A percentile compares a stretch with the other conserved stretches of the same genome.
Conservation (phyloP, 2,329 filamentous ascomycete genomes). For the Neonectria neomacrospora region DNA sequence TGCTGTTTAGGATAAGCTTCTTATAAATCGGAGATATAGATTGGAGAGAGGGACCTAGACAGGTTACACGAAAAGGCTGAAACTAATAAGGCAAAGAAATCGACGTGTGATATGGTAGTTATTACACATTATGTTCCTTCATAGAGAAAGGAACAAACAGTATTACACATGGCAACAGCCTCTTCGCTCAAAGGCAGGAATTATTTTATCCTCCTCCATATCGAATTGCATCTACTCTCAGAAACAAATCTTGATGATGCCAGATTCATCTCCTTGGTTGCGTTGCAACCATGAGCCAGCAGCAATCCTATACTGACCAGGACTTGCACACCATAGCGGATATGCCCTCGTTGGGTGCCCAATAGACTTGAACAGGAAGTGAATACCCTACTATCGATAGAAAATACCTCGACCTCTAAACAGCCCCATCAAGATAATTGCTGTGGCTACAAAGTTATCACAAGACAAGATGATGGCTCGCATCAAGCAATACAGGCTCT, state of each 20-base stretch:
- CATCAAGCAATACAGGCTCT: not conserved
- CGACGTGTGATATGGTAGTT: too few relatives aligned
- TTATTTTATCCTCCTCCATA: too few relatives aligned
- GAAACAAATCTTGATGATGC: not conserved
- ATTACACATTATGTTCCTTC: not conserved
- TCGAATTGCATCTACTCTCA: not conserved
- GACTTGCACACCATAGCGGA: not conserved
- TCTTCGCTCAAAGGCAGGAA: too few relatives aligned
- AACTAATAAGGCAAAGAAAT: too few relatives aligned
- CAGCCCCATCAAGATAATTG: not conserved
- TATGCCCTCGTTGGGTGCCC: not conserved
- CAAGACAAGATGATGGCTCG: not conserved
- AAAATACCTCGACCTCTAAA: not conserved
- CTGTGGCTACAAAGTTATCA: not conserved
- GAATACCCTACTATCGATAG: not conserved
- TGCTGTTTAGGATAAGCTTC: too few relatives aligned
- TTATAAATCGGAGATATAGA: too few relatives aligned
- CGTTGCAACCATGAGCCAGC: not conserved
- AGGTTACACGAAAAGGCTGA: too few relatives aligned
- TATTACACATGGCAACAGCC: too few relatives aligned
- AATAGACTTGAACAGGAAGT: not conserved
- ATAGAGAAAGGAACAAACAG: too few relatives aligned
- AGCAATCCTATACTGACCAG: not conserved
- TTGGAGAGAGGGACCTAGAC: too few relatives aligned
- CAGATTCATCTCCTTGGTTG: not conserved